Evolutionary conservation across 148 eudicot genomes (phyloP).

Genomic region (Fagopyrum tataricum): DNA sequence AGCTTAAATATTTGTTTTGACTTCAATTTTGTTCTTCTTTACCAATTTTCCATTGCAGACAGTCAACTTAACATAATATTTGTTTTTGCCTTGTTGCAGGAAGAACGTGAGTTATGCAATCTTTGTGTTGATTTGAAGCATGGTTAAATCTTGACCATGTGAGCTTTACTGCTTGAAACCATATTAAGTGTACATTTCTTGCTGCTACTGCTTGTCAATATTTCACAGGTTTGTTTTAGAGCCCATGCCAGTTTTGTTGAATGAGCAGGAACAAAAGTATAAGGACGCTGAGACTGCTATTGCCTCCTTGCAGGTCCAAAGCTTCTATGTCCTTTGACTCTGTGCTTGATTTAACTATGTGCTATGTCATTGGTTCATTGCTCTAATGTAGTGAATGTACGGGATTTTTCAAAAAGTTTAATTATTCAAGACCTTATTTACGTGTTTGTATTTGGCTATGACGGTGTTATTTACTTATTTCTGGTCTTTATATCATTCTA

Average conservation of each 20-base stretch:
- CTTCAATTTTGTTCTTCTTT: neutral
- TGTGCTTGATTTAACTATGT: neutral
- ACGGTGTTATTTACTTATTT: no score
- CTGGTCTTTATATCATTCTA: no score
- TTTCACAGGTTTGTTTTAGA: conserved; percentile 77
- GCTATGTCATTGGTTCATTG: neutral
- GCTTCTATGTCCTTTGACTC: conserved; percentile 1
- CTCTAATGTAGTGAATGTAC: neutral
- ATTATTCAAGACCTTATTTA: no score
- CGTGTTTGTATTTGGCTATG: no score
- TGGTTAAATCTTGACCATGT: conserved; percentile 10
- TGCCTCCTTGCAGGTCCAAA: conserved; percentile 68
- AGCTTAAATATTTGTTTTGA: neutral
- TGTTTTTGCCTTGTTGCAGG: conserved; percentile 51
- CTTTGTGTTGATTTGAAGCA: conserved; percentile 13
- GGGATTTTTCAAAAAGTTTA: no score
- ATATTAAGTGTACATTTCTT: neutral
- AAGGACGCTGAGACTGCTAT: conserved; percentile 83
- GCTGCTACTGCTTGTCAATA: neutral
- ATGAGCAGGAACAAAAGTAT: conserved; percentile 76
- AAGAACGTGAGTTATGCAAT: conserved; percentile 67
- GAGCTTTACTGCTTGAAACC: neutral
- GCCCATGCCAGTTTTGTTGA: conserved; percentile 71
- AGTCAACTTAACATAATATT: conserved; percentile 1
- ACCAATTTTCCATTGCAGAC: neutral